Base-by-base conservation (phyloP, 2,329 filamentous ascomycete genomes). In the Harringtonia lauricola region DNA sequence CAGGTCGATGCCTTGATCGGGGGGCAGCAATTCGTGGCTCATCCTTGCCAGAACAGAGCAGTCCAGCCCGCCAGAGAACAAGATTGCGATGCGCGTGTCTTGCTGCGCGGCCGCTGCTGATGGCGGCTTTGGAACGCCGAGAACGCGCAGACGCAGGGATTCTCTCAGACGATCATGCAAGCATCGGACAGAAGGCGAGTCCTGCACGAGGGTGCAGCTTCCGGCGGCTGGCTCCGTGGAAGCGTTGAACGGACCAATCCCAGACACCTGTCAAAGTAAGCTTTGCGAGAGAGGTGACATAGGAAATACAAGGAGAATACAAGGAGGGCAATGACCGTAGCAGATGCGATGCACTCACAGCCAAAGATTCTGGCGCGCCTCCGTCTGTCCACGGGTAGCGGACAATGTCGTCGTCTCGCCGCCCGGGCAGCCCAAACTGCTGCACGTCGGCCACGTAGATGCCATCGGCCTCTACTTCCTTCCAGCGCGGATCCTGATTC, bases 1-100 rank as follows among this genome's bases (percentile, higher is more conserved):
- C 9, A 98, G 70, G 57, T 96, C 92, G 48, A 98, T 80, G 1
- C 74, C 67, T 54, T 94, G 81, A 4, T 71, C 62, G 0, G 57
- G 14, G 0, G 85, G 83, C 2, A 96, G 59, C 3, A 94, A 62
- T 13, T 94, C 83, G 57, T 95, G 85, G 12, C 76, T 70, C 21
- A 96, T 64, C 36, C 88, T 77, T 19, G 90, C 90, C 39, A 98
- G 69, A 1, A 95, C 70, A 0, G 89, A 90, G 58, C 92, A 96
- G 60, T 98, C 92, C 8, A 98, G 72, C 0, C 92, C 92, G 2
- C 92, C 92, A 0, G 92, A 98, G 60, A 96, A 98, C 0, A 98
- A 68, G 1, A 98, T 70, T 1, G 87, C 88, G 14, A 95, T 61
- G 43, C 72, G 73, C 17, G 74, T 67, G 49, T 71, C 64, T 10